A percentile compares a stretch with the other conserved stretches of the same genome.
These are phyloP conservation scores for Ceratocystis papillata DNA, from an alignment of 2,329 filamentous ascomycete species.

Conservation along the genomic window DNA sequence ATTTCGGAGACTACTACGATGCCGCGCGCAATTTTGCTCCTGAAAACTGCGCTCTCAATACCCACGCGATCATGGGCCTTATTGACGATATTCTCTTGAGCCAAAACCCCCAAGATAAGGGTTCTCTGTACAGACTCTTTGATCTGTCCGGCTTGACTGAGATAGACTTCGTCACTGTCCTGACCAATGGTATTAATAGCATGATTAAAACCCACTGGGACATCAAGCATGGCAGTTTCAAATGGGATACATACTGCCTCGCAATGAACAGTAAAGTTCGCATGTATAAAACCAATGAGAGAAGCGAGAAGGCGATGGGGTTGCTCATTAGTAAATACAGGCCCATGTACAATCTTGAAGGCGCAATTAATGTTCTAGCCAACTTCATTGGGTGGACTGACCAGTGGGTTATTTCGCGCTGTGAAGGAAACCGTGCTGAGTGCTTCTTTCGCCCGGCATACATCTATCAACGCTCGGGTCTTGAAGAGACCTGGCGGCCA, in stretches of 20 bases:
- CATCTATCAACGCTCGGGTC: slow-evolving; percentile 17
- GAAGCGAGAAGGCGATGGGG: slow-evolving; percentile 22
- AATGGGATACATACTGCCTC: slow-evolving; percentile 40
- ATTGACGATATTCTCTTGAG: slow-evolving; percentile 43
- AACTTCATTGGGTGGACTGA: slow-evolving; percentile 43
- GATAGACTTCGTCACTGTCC: slow-evolving; percentile 40
- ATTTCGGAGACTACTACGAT: slow-evolving; percentile 58
- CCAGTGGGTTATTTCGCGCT: slow-evolving; percentile 28
- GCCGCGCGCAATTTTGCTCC: slow-evolving; percentile 41
- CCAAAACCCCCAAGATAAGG: slow-evolving; percentile 32
- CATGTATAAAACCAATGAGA: slow-evolving; percentile 34
- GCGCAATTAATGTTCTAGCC: slow-evolving; percentile 37
- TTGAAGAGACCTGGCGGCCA: slow-evolving; percentile 24
- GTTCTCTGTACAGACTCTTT: slow-evolving; percentile 39
- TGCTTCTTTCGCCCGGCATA: slow-evolving; percentile 34
- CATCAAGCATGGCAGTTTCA: slow-evolving; percentile 35
- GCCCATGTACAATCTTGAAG: slow-evolving; percentile 33
- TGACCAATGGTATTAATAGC: slow-evolving; percentile 35
- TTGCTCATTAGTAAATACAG: slow-evolving; percentile 35
- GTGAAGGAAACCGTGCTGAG: slow-evolving; percentile 30
- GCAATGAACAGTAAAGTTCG: slow-evolving; percentile 36
- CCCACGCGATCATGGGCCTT: slow-evolving; percentile 45
- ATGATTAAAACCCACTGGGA: slow-evolving; percentile 47
- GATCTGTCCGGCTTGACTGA: slow-evolving; percentile 37
- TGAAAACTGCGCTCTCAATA: slow-evolving; percentile 52